Evolutionary conservation across 805 yeast genomes (phyloP).

Genomic region (Hanseniaspora thailandica): DNA sequence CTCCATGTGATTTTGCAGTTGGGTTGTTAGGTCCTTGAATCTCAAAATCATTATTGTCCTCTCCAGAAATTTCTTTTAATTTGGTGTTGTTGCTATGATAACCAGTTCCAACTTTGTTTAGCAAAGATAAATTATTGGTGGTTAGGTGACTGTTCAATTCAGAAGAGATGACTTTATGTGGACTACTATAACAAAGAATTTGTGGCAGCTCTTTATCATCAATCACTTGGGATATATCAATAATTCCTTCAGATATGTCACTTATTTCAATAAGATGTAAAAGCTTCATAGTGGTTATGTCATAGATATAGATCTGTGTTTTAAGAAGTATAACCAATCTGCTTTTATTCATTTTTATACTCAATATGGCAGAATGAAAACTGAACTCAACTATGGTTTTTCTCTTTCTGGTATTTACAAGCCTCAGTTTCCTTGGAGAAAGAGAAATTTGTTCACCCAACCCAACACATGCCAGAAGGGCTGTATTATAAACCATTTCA

Average conservation of each 20-base stretch:
- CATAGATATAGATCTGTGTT: slow-evolving; percentile 61
- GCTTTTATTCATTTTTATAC: slow-evolving; percentile 53
- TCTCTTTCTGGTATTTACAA: slow-evolving; percentile 63
- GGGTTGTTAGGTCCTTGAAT: slow-evolving; percentile 12
- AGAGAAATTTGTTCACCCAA: slow-evolving; percentile 53
- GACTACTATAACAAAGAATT: slow-evolving; percentile 59
- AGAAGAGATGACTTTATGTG: slow-evolving; percentile 42
- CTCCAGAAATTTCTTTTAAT: slow-evolving; percentile 6
- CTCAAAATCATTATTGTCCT: slow-evolving; percentile 11
- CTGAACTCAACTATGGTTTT: slow-evolving; percentile 58
- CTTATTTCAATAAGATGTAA: slow-evolving; percentile 43
- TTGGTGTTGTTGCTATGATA: not conserved
- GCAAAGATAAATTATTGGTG: slow-evolving; percentile 24
- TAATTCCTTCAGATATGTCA: slow-evolving; percentile 42
- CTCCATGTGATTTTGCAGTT: slow-evolving; percentile 38
- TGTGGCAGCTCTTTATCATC: slow-evolving; percentile 34
- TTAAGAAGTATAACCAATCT: slow-evolving; percentile 49
- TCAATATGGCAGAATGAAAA: slow-evolving; percentile 50
- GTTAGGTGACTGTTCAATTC: slow-evolving; percentile 26
- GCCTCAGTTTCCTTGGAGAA: slow-evolving; percentile 71
- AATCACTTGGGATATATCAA: slow-evolving; percentile 46
- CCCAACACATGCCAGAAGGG: slow-evolving; percentile 61
- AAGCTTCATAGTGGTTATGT: slow-evolving; percentile 56
- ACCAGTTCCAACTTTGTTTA: slow-evolving; percentile 7
- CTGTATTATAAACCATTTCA: slow-evolving; percentile 68